phyloP scores from a whole-genome alignment of 1,139 yeast species.

The Magnusiomyces tetraspermus region DNA sequence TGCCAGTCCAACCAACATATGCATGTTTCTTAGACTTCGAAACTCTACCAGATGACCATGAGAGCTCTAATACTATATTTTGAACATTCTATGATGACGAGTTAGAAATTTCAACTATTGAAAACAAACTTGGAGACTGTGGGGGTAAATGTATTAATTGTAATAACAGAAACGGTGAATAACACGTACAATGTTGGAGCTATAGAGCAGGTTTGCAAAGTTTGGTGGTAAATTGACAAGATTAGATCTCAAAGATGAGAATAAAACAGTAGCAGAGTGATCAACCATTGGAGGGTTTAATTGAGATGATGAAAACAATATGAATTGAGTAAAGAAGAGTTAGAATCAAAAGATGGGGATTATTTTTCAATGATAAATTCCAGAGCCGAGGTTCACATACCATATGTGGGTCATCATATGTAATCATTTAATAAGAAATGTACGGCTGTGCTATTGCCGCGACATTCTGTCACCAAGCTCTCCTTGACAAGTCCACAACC shows the following conservation, averaged over 20 bases:
- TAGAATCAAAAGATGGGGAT: no score
- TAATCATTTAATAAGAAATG: no score
- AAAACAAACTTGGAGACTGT: background rate
- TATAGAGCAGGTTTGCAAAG: slow-evolving; percentile 41
- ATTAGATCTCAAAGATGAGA: slow-evolving; percentile 39
- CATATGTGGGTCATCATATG: no score
- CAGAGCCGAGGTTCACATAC: no score
- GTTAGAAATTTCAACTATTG: background rate
- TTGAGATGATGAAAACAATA: no score
- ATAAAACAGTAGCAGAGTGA: background rate
- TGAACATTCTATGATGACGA: slow-evolving; percentile 34
- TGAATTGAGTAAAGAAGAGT: no score
- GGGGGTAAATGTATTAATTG: background rate
- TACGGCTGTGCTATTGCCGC: no score
- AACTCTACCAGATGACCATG: slow-evolving; percentile 31
- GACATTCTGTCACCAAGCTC: no score
- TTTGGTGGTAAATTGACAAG: slow-evolving; percentile 51
- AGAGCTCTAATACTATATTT: slow-evolving; percentile 47
- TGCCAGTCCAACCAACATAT: slow-evolving; percentile 65
- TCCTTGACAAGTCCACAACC: no score
- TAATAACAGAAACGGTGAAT: background rate
- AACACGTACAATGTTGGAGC: slow-evolving; percentile 44
- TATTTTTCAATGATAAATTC: no score
- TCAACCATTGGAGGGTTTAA: background rate
- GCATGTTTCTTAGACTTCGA: slow-evolving; percentile 26